phyloP scores from a whole-genome alignment of 345 rosid genomes.

The Aquilaria sinensis region DNA sequence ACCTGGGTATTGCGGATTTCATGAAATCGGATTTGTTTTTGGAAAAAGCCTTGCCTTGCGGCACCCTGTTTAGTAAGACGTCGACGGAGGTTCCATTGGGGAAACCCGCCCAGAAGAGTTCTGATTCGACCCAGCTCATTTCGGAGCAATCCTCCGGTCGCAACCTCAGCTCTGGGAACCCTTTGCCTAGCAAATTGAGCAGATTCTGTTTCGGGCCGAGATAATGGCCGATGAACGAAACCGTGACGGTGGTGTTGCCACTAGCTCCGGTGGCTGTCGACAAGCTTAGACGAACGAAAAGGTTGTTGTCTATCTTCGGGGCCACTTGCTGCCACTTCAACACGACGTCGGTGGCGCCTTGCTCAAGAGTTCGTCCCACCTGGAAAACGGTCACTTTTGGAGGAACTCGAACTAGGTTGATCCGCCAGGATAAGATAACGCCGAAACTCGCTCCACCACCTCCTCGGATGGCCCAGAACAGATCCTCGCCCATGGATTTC shows the following conservation, averaged over 20 bases:
- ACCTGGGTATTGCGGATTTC: slow-evolving; percentile 19
- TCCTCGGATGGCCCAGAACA: slow-evolving; percentile 58
- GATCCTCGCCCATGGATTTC: slow-evolving; percentile 41
- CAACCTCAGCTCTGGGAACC: slow-evolving; percentile 32
- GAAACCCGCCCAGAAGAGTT: slow-evolving; percentile 12
- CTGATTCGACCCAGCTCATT: slow-evolving; percentile 37
- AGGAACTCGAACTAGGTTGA: slow-evolving; percentile 47
- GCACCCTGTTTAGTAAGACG: slow-evolving; percentile 17
- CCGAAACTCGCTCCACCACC: slow-evolving; percentile 61
- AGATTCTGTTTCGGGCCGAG: slow-evolving; percentile 26
- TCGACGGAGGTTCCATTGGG: slow-evolving; percentile 20
- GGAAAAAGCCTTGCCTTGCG: slow-evolving; percentile 5
- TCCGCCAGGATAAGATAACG: slow-evolving; percentile 36
- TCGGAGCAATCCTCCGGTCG: slow-evolving; percentile 29
- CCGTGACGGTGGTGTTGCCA: slow-evolving; percentile 17
- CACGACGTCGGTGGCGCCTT: slow-evolving; percentile 24
- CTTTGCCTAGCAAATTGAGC: slow-evolving; percentile 13
- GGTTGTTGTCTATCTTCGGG: slow-evolving; percentile 16
- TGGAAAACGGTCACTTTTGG: slow-evolving; percentile 29
- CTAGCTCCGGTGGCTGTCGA: not conserved
- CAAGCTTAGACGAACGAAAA: slow-evolving; percentile 30
- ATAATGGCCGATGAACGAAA: slow-evolving; percentile 25
- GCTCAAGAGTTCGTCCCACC: slow-evolving; percentile 20
- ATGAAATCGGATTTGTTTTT: slow-evolving; percentile 41
- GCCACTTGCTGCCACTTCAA: slow-evolving; percentile 34